Evolutionary conservation across 495 filamentous ascomycete species (phyloP).

Genomic region (Penicillium fimorum): DNA sequence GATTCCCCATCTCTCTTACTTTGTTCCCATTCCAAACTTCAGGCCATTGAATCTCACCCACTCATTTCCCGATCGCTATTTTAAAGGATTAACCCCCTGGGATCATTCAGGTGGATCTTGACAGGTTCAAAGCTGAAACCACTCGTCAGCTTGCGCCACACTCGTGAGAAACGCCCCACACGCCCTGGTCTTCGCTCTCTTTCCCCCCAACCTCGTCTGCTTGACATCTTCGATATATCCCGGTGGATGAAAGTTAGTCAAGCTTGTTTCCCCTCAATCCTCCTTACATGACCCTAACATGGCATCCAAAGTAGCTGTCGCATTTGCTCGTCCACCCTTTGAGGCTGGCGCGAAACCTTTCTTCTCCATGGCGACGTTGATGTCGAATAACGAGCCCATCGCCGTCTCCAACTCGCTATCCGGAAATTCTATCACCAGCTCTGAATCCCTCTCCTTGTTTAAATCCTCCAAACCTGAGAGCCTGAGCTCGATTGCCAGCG

Average conservation of each 20-base stretch:
- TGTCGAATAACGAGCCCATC: slow-evolving; percentile 46
- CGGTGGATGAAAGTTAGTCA: slow-evolving; percentile 24
- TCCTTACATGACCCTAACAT: slow-evolving; percentile 52
- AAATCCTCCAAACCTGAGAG: slow-evolving; percentile 43
- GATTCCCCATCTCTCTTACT: background rate
- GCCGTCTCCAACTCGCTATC: slow-evolving; percentile 41
- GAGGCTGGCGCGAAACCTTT: slow-evolving; percentile 37
- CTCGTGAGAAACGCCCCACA: slow-evolving; percentile 43
- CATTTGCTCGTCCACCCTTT: slow-evolving; percentile 49
- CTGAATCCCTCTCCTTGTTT: slow-evolving; percentile 36
- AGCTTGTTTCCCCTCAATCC: slow-evolving; percentile 3
- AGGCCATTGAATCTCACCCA: slow-evolving; percentile 17
- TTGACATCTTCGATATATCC: slow-evolving; percentile 13
- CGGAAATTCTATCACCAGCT: slow-evolving; percentile 29
- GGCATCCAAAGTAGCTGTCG: slow-evolving; percentile 63
- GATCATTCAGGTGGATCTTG: slow-evolving; percentile 28
- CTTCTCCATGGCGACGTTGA: slow-evolving; percentile 49
- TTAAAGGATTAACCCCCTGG: slow-evolving; percentile 23
- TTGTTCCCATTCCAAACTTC: slow-evolving; percentile 20
- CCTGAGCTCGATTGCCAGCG: slow-evolving; percentile 47
- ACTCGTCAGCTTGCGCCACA: slow-evolving; percentile 53
- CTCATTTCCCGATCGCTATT: slow-evolving; percentile 20
- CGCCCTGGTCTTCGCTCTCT: slow-evolving; percentile 30
- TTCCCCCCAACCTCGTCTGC: slow-evolving; percentile 13
- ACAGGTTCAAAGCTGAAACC: slow-evolving; percentile 42